Base-by-base conservation (phyloP, 2,329 filamentous ascomycete species). In the Penicillium verrucosum region DNA sequence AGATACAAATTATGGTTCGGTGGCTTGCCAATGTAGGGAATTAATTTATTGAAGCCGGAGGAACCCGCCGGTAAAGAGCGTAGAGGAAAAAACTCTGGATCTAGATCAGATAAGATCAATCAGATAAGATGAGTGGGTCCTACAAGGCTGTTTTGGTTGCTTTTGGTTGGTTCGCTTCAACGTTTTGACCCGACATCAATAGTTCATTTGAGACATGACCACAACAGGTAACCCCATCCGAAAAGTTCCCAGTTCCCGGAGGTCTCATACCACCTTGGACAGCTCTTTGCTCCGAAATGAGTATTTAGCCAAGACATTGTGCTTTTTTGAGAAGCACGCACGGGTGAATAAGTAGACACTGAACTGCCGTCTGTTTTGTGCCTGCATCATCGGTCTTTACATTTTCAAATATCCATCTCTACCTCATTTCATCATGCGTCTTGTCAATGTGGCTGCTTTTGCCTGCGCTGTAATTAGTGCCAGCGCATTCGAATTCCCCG, bases 401-500 rank as follows among this genome's bases (percentile, higher is more conserved):
- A 32, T 18, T 32, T 32, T 7, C 1, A 16, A 10, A 16, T 32
- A 10, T n/a, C 2, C 9, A 30, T 21, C 12, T 9, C 4, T 14
- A 14, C n/a, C 11, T 45, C 7, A 14, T 45, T 45, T 14, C 2
- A 21, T 14, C n/a, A 45, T 45, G 43, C 43, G 3, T 45, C 11
- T 32, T 21, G 29, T 32, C 11, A 32, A 21, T 12, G 16, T 57
- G n/a, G 30, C 44, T 25, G 37, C 47, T 30, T n/a, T 63, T 30
- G 27, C 51, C 5, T 44, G 44, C 16, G 54, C 57, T 21, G 27
- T 32, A 21, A 30, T 45, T 27, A 14, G 43, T 11, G 25, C 47
- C 21, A 11, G 29, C 34, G 57, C 56, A 3, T 49, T 53, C 27
- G 38, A 59, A 9, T 32, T 44, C 4, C 52, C 52, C 14, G 34